Conservation (phyloP, 1,284 basidiomycete species). For the Naganishia liquefaciens region DNA sequence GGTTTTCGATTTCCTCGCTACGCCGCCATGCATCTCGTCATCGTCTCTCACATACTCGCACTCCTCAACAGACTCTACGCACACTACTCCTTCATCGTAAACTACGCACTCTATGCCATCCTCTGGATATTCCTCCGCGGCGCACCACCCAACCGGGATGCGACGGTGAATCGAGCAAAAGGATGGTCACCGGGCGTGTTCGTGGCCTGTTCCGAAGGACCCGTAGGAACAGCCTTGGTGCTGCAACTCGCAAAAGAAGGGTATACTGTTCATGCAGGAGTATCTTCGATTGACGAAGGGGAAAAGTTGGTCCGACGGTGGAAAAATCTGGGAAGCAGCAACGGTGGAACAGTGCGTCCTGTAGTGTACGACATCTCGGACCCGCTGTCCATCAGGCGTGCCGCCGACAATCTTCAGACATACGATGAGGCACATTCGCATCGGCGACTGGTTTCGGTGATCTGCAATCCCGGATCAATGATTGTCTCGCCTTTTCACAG, state of each 20-base stretch:
- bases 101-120: constrained; percentile 9
- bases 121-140: constrained; percentile 10
- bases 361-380: neutral
- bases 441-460: neutral
- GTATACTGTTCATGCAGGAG: constrained; percentile 3
- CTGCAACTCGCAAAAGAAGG: neutral
- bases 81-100: constrained; percentile 16
- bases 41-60: neutral
- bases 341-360: neutral
- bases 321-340: neutral
- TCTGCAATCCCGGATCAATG: neutral
- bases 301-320: neutral
- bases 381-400: neutral
- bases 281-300: neutral
- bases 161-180: neutral
- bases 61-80: constrained; percentile 13
- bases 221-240: neutral
- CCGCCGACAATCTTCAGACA: neutral
- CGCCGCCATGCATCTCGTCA: neutral
- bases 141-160: neutral
- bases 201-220: neutral
- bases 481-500: neutral
- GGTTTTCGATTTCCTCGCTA: no score
- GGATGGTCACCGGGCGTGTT: constrained; percentile 8
- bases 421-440: neutral